Evolutionary conservation across 768 basidiomycete genomes (phyloP), one percentile per base, ranked within the genome.

Genomic region (Russula dissimulans): DNA sequence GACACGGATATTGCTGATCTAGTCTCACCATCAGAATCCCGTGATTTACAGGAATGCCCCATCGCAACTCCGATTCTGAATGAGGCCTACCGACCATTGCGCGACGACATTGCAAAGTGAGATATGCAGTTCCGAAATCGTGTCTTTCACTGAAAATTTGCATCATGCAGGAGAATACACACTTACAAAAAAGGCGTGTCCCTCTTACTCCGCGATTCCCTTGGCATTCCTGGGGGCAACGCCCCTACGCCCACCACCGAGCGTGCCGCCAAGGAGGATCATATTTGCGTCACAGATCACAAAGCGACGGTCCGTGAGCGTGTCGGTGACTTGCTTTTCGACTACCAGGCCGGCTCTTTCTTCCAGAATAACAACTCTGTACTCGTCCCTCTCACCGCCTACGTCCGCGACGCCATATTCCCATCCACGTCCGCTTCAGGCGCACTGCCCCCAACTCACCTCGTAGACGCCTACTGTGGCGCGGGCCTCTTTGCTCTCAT

Each of bases 301-400:
- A 87, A 87, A 60, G 82, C 77, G 12, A 83, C 78, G 10, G 84
- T 95, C 1, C 87, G 92, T 56, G 95, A 97, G 72, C 80, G 81
- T 49, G 90, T 98, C 29, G 94, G 91, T 9, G 74, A 81, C 62
- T 83, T 78, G 70, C 71, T 87, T 47, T 97, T 98, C 74, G 86
- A 94, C 69, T 95, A 91, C 72, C 81, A 78, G 22, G 90, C 86
- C 6, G 85, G 88, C 49, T 88, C 91, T 4, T 99, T 98, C 78
- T 98, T 98, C 81, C 95, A 99, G 70, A 97, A 97, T 77, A 99
- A 99, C 80, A 95, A 95, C 69, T 84, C 90, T 7, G 89, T 95
- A 42, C 81, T 98, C 32, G 78, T 84, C 6, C 85, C 91, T 0
- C 79, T 99, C 53, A 89, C 89, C n/a, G 70, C 81, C 61, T 91